phyloP scores from a whole-genome alignment of 441 rosid genomes.

The Metrosideros polymorpha region DNA sequence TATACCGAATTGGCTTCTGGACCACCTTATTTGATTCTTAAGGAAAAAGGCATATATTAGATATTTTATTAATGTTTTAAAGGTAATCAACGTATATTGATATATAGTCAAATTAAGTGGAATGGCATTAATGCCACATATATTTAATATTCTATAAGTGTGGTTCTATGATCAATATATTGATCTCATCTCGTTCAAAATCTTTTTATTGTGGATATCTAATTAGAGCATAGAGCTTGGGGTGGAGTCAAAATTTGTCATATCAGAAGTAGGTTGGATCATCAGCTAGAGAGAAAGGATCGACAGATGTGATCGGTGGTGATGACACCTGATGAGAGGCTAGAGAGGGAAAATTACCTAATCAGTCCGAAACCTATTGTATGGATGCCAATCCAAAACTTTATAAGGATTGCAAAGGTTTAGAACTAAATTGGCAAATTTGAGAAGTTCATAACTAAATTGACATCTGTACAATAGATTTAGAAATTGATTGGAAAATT shows the following conservation, averaged over 20 bases:
- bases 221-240: not conserved
- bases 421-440: not conserved
- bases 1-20: not conserved
- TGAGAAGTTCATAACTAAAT: not conserved
- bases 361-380: not conserved
- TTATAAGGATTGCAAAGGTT: not conserved
- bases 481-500: not conserved
- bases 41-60: not conserved
- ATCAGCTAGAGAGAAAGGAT: not conserved
- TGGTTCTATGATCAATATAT: not conserved
- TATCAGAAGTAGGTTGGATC: not conserved
- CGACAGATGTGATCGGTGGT: accelerated
- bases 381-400: not conserved
- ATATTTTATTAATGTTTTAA: not conserved
- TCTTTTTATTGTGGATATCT: not conserved
- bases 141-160: not conserved
- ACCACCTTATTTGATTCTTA: not conserved
- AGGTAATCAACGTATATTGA: not conserved
- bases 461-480: not conserved
- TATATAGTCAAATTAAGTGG: not conserved
- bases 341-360: not conserved
- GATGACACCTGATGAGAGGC: not conserved
- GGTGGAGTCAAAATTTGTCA: not conserved
- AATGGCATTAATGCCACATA: not conserved
- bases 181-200: not conserved